Evolutionary conservation across 2,329 filamentous ascomycete genomes (phyloP).

Genomic region (Bipolaris gigantea): DNA sequence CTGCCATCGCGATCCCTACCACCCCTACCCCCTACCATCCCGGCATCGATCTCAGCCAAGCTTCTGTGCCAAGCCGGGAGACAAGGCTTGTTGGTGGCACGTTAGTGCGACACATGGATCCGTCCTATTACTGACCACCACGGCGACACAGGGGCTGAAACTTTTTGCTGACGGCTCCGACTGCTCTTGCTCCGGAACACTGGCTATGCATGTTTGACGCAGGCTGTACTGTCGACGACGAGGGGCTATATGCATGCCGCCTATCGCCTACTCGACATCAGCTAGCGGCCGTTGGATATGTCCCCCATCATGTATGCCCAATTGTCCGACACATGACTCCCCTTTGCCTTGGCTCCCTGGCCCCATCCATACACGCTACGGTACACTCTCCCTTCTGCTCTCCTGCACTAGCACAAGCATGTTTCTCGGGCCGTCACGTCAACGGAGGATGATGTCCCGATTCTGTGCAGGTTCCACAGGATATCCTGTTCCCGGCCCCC

Average conservation of each 20-base stretch:
- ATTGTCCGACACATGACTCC: background rate
- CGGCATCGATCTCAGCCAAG: constrained; percentile 23
- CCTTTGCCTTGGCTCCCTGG: background rate
- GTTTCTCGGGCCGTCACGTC: background rate
- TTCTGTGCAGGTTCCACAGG: background rate
- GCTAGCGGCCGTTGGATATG: background rate
- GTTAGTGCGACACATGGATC: constrained; percentile 6
- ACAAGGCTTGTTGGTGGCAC: constrained; percentile 25
- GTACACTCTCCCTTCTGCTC: background rate
- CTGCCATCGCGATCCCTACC: constrained; percentile 1
- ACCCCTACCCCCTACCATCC: constrained; percentile 2
- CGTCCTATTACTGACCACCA: background rate
- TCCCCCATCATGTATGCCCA: background rate
- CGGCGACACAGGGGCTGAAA: background rate
- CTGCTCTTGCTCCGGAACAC: too few species aligned
- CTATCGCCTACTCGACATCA: background rate
- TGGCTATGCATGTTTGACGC: background rate
- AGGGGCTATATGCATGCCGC: background rate
- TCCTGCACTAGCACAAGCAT: background rate
- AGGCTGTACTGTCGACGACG: too few species aligned
- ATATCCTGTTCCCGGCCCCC: background rate
- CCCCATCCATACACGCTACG: background rate
- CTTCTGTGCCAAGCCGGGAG: constrained; percentile 28
- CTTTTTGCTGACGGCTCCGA: background rate
- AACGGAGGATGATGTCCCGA: background rate